Conservation (phyloP, 148 eudicot species). For the Silene conica region DNA sequence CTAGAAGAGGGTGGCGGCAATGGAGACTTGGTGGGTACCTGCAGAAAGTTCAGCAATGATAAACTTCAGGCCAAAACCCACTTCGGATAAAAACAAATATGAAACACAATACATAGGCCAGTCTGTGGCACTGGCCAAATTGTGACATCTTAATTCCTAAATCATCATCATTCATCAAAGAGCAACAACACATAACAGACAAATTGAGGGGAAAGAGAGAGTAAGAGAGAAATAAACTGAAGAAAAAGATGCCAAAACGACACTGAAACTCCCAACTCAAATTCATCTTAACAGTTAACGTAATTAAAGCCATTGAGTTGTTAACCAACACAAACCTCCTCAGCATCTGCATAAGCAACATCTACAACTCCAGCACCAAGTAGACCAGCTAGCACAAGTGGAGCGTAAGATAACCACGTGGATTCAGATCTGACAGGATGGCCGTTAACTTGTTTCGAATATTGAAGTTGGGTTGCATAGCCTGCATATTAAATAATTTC, state of each 20-base stretch:
- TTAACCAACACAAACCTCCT: constrained; percentile 49
- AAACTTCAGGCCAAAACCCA: background rate
- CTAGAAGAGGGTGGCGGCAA: constrained; percentile 46
- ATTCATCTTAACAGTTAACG: background rate
- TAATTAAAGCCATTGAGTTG: background rate
- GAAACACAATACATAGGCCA: background rate
- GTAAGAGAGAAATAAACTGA: background rate
- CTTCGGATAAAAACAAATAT: background rate
- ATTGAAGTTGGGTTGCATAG: constrained; percentile 26
- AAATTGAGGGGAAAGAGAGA: background rate
- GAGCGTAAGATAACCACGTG: constrained; percentile 30
- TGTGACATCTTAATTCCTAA: background rate
- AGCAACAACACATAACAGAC: background rate
- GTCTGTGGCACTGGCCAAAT: background rate
- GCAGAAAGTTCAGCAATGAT: constrained; percentile 16
- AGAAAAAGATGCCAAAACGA: background rate
- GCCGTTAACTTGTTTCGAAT: constrained; percentile 29
- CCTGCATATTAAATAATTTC: constrained; percentile 33
- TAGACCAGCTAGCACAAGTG: constrained; percentile 55
- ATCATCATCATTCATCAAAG: background rate
- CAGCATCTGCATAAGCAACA: constrained; percentile 69
- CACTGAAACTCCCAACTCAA: background rate
- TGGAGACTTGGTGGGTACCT: constrained; percentile 42
- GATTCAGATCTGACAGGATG: constrained; percentile 15
- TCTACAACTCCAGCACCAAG: constrained; percentile 58